A percentile compares a stretch with the other conserved stretches of the same genome.
Evolutionary conservation across 2,329 filamentous ascomycete genomes (phyloP).

Genomic region (Trichothecium sympodiale): DNA sequence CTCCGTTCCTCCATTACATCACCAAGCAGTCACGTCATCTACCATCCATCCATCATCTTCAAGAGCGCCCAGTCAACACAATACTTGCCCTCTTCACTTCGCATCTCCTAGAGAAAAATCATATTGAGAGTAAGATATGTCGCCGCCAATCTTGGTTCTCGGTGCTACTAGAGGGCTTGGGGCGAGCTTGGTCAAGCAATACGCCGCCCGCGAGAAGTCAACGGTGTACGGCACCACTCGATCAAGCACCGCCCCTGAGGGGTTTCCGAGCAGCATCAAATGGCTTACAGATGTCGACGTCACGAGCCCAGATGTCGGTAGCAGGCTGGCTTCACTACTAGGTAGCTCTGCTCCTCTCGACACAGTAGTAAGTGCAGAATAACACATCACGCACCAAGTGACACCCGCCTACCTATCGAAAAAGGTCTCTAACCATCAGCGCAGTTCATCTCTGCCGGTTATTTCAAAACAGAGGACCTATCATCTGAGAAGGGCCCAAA

Average conservation of each 20-base stretch:
- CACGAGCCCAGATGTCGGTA: slow-evolving; percentile 32
- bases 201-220: slow-evolving; percentile 34
- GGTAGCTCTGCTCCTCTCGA: slow-evolving; percentile 25
- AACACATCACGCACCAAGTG: no score
- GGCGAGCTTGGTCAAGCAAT: slow-evolving; percentile 46
- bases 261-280: slow-evolving; percentile 29
- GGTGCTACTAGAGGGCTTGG: slow-evolving; percentile 61
- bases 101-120: no score
- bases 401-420: background rate
- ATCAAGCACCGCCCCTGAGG: slow-evolving; percentile 29
- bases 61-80: no score
- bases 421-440: slow-evolving; percentile 11
- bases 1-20: no score
- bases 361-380: slow-evolving; percentile 28
- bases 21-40: no score
- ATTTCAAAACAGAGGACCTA: slow-evolving; percentile 58
- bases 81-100: no score
- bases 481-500: slow-evolving; percentile 41
- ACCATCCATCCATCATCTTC: no score
- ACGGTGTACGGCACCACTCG: slow-evolving; percentile 51
- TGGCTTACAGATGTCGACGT: slow-evolving; percentile 53
- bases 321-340: slow-evolving; percentile 34
- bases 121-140: slow-evolving; percentile 14
- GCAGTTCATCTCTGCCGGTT: slow-evolving; percentile 58
- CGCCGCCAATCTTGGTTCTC: slow-evolving; percentile 47